These are phyloP conservation scores for Salix exigua DNA, from an alignment of 345 rosid species.

Conservation along the genomic window DNA sequence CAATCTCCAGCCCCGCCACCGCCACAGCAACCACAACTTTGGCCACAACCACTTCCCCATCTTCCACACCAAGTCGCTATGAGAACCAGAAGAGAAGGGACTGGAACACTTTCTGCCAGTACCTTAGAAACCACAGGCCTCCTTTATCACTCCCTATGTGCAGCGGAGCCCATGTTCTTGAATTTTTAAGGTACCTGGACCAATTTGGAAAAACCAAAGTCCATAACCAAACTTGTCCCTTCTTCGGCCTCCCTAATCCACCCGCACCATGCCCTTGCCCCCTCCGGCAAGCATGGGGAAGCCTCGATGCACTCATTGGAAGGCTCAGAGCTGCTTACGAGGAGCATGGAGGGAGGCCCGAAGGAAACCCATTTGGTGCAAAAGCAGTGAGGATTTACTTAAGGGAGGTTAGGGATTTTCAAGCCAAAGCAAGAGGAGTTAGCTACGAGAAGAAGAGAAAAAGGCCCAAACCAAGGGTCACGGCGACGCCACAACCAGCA, in stretches of 20 bases:
- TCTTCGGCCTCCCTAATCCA: conserved; percentile 82
- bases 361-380: conserved; percentile 85
- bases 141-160: conserved; percentile 70
- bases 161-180: conserved; percentile 84
- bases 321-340: conserved; percentile 94
- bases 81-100: conserved; percentile 85
- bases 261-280: conserved; percentile 94
- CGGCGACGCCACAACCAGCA: not conserved
- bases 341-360: conserved; percentile 82
- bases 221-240: conserved; percentile 77
- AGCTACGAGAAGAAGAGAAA: conserved; percentile 86
- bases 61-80: conserved; percentile 61
- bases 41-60: conserved; percentile 7
- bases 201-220: conserved; percentile 77
- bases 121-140: conserved; percentile 72
- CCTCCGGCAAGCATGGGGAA: conserved; percentile 94
- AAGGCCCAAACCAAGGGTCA: conserved; percentile 43
- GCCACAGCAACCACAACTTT: not conserved
- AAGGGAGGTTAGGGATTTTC: conserved; percentile 88
- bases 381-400: conserved; percentile 76
- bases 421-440: conserved; percentile 91
- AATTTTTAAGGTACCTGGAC: conserved; percentile 72
- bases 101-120: conserved; percentile 93
- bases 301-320: conserved; percentile 94
- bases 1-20: not conserved